Base-by-base conservation (phyloP, 192 early-diverging fungal species). In the Rhizophlyctis rosea region DNA sequence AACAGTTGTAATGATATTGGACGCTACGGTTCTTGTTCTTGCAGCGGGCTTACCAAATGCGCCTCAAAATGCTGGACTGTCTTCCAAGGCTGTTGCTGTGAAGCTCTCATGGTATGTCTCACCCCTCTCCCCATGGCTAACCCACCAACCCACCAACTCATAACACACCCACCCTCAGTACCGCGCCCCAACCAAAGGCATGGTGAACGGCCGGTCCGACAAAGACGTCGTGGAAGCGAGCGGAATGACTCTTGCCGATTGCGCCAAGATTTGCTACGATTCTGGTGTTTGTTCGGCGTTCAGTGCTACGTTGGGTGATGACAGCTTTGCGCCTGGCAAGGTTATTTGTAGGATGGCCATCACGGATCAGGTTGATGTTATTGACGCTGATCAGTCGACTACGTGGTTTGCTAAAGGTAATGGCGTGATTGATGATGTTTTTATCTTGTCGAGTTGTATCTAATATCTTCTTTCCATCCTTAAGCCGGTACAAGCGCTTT, bases 41-140 rank as follows among this genome's bases (percentile, higher is more conserved):
- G 53, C 30, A 31, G 53, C 30, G 2, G 27, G 53, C n/a, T n/a
- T n/a, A n/a, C n/a, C n/a, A 54, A 54, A 54, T 54, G 53, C 53
- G 32, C 27, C 18, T 18, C 27, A 2, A 18, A 27, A 3, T 54
- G 53, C 18, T 54, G 53, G 53, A 54, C 27, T 30, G 53, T 54
- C 2, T 27, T 28, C 3, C n/a, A 54, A 4, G 53, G 53, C 4
- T 54, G 53, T 31, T 54, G 53, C 29, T 54, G 53, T 31, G 53
- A 54, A 28, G 53, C 53, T 25, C 53, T 54, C 7, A 54, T 27
- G 25, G n/a, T n/a, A n/a, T n/a, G n/a, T n/a, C n/a, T n/a, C n/a
- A n/a, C n/a, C n/a, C n/a, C n/a, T 54, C n/a, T 31, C 53, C 28
- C 24, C 18, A 54, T 31, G 28, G 28, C 4, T 18, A 18, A 18